Conservation (phyloP, 2,329 filamentous ascomycete genomes). For the Salinomyces thailandicus region DNA sequence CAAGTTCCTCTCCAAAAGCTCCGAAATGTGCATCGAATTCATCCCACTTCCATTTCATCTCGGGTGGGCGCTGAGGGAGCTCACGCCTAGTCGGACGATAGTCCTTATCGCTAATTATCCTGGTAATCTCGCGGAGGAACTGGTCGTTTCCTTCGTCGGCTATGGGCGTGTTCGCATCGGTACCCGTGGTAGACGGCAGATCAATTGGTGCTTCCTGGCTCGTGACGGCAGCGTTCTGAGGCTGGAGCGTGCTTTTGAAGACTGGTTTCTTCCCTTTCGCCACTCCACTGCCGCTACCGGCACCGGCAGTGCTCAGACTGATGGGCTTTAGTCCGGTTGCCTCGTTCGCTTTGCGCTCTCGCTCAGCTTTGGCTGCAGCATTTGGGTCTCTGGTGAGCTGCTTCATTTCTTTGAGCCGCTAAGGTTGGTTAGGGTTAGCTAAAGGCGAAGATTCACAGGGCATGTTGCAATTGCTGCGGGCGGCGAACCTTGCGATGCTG, state of each 20-base stretch:
- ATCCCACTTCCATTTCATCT: too few species aligned
- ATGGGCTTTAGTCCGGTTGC: conserved; percentile 53
- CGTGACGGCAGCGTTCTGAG: conserved; percentile 14
- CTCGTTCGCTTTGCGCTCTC: conserved; percentile 47
- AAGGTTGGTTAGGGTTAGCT: conserved; percentile 2
- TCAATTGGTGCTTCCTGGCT: too few species aligned
- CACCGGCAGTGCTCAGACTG: conserved; percentile 8
- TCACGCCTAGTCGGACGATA: too few species aligned
- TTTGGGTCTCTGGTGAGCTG: conserved; percentile 65
- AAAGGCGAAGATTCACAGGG: neutral
- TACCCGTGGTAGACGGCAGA: too few species aligned
- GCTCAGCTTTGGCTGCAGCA: conserved; percentile 53
- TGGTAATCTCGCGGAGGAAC: too few species aligned
- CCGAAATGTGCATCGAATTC: too few species aligned
- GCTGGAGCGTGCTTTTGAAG: conserved; percentile 21
- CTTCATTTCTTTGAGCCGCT: conserved; percentile 75
- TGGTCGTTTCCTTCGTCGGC: too few species aligned
- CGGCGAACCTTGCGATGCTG: conserved; percentile 64
- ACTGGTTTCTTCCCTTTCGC: conserved; percentile 23
- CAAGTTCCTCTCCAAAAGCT: too few species aligned
- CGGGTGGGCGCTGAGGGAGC: too few species aligned
- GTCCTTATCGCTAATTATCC: too few species aligned
- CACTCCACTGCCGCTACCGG: conserved; percentile 1
- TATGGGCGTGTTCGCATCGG: too few species aligned
- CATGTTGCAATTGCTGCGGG: neutral